Evolutionary conservation across 371 early-diverging fungal species (phyloP).

Genomic region (Mortierella sp.): DNA sequence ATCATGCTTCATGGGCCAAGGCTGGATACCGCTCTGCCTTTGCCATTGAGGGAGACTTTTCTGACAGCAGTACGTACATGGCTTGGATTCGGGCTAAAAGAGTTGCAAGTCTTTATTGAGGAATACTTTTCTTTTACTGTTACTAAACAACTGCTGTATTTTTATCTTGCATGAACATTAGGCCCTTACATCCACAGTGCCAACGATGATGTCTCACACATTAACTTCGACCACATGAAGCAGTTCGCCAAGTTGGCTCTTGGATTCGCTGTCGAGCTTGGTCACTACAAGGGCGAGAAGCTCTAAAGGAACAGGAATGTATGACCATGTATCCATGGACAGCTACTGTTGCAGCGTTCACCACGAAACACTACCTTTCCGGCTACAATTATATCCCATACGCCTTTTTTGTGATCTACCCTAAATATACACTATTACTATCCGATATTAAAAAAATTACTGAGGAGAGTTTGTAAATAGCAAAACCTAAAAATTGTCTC

Average conservation of each 20-base stretch:
- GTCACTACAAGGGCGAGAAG: constrained; percentile 58
- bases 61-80: constrained; percentile 62
- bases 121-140: background rate
- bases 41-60: constrained; percentile 86
- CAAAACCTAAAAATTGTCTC: no score
- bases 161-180: background rate
- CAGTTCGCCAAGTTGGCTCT: constrained; percentile 87
- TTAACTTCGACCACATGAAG: constrained; percentile 89
- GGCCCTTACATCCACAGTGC: constrained; percentile 82
- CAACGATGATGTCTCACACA: constrained; percentile 75
- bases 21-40: constrained; percentile 89
- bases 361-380: no score
- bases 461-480: no score
- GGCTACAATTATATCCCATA: no score
- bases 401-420: no score
- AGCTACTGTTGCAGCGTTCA: background rate
- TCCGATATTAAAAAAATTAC: no score
- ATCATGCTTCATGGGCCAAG: constrained; percentile 95
- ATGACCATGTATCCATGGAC: background rate
- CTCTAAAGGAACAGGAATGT: background rate
- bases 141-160: background rate
- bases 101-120: background rate
- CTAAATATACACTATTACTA: no score
- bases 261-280: constrained; percentile 88
- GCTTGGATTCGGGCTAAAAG: background rate